A percentile compares a stretch with the other conserved stretches of the same genome.
Conservation (phyloP, 1,139 yeast genomes). For the Blastobotrys aristatus region DNA sequence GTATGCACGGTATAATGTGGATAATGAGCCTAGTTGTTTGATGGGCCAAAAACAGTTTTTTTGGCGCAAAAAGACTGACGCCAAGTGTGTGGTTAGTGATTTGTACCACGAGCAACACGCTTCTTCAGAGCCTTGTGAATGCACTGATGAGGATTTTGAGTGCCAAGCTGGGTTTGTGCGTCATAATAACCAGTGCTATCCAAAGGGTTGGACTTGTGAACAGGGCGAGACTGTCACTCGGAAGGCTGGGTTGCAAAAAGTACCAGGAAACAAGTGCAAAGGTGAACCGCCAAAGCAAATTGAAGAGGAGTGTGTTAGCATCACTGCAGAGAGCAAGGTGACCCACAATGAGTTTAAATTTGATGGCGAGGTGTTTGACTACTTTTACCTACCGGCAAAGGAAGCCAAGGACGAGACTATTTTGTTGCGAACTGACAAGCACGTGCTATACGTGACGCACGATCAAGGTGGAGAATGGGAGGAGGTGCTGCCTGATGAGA, state of each 20-base stretch:
- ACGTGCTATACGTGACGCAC: slow-evolving; percentile 58
- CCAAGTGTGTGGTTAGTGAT: slow-evolving; percentile 64
- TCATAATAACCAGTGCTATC: slow-evolving; percentile 48
- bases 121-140: slow-evolving; percentile 57
- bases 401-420: slow-evolving; percentile 53
- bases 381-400: slow-evolving; percentile 48
- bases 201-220: slow-evolving; percentile 16
- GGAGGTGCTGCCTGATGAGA: slow-evolving; percentile 41
- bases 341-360: slow-evolving; percentile 34
- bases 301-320: slow-evolving; percentile 1
- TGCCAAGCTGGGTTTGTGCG: slow-evolving; percentile 57
- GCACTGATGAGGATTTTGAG: slow-evolving; percentile 65
- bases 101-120: slow-evolving; percentile 55
- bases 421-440: slow-evolving; percentile 51
- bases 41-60: slow-evolving; percentile 70
- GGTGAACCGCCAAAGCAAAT: slow-evolving; percentile 15
- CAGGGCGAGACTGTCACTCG: slow-evolving; percentile 21
- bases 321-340: slow-evolving; percentile 19
- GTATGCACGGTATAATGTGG: slow-evolving; percentile 49
- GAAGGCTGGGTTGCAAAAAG: slow-evolving; percentile 36
- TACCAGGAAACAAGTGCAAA: slow-evolving; percentile 49
- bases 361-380: slow-evolving; percentile 45
- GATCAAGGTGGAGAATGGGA: slow-evolving; percentile 70
- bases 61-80: slow-evolving; percentile 60
- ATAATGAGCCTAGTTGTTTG: slow-evolving; percentile 57